Evolutionary conservation across 495 filamentous ascomycete genomes (phyloP), one percentile per base, ranked within the genome.

Genomic region (Aspergillus homomorphus): DNA sequence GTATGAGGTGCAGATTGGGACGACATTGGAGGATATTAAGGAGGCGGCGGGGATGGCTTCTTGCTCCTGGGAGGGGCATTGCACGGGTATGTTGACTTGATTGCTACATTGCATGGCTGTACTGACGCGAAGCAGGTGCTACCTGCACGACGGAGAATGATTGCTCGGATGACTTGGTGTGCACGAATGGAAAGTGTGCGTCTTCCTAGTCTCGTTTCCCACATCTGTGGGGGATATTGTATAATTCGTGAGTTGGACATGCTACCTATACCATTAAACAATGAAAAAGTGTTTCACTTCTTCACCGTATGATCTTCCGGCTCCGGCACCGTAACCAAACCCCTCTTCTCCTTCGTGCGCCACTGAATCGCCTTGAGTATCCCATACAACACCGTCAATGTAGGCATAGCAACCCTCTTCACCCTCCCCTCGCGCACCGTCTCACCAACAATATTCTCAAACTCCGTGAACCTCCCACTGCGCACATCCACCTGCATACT

Each of bases 381-480:
- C 8, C 46, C 48, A 46, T 62, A 62, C 22, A 62, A 38, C 21
- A 62, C 48, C 12, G 56, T 52, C 23, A 62, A 24, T 2, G 56
- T 62, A 0, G 52, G 56, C 45, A 56, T 59, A 1, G 56, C 38
- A 30, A 62, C 51, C 5, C 45, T 52, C 30, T 22, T 30, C 14
- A 28, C 44, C 22, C 45, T 53, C 15, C 69, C 80, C 58, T 82
- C 81, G 6, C 76, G 62, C 48, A 84, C 23, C 4, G 81, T 78
- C 65, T 82, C 79, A 0, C 81, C 79, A 7, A 82, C 69, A 22
- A 82, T 76, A 58, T 78, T 80, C 58, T 83, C 81, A 45, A 74
- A 74, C 59, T 84, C 82, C 50, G 77, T 77, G 59, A 69, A 82
- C 57, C 77, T 79, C 9, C 76, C 78, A 77, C 81, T 80, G 21